These are phyloP conservation scores for Acmispon strigosus DNA, from an alignment of 306 rosid species.

Conservation along the genomic window DNA sequence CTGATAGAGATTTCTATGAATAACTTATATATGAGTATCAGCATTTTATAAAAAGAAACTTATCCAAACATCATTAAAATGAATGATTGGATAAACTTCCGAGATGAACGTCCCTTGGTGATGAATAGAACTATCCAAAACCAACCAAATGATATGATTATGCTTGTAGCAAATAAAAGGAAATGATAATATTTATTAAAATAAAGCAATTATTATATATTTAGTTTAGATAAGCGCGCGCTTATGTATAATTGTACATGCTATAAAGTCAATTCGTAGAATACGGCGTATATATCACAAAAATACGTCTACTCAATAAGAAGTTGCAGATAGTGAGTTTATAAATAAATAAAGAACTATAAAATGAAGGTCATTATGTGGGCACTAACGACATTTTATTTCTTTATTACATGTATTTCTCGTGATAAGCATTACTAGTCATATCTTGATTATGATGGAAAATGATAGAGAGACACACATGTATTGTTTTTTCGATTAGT, in stretches of 20 bases:
- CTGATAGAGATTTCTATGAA: too few relatives aligned
- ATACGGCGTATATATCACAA: conserved; percentile 5
- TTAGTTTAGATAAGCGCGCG: background rate
- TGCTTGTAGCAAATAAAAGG: background rate
- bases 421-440: background rate
- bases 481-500: background rate
- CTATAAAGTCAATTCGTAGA: background rate
- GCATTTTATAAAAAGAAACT: too few relatives aligned
- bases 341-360: conserved; percentile 7
- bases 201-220: background rate
- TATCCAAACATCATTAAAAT: background rate
- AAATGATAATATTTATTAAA: background rate
- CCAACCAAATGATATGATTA: background rate
- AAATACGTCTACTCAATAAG: conserved; percentile 15
- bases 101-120: background rate
- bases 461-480: background rate
- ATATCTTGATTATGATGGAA: conserved; percentile 1
- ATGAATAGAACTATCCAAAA: background rate
- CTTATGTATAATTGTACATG: background rate
- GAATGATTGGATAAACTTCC: background rate
- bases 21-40: too few relatives aligned
- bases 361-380: background rate
- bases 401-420: background rate
- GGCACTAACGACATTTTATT: background rate
- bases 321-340: background rate